Evolutionary conservation across 371 early-diverging fungal species (phyloP).

Genomic region (Encephalitozoon romaleae): DNA sequence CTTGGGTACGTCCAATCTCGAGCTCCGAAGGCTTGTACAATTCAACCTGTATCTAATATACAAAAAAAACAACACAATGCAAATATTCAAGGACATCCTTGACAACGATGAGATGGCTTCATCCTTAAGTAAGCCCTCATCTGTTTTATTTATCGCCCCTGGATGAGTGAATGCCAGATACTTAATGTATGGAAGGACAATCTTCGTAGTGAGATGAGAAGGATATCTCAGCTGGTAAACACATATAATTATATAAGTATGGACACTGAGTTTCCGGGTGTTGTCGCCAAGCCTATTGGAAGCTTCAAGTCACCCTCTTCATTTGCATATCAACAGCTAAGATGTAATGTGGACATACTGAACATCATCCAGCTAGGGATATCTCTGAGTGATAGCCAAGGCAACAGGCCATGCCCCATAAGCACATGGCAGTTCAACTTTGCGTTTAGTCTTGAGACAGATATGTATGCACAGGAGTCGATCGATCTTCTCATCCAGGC

Average conservation of each 20-base stretch:
- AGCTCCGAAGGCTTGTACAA: conserved; percentile 36
- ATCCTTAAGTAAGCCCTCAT: background rate
- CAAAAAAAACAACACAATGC: conserved; percentile 42
- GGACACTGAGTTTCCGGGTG: conserved; percentile 99
- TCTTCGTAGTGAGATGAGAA: conserved; percentile 81
- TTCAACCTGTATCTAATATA: conserved; percentile 50
- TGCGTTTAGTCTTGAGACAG: conserved; percentile 78
- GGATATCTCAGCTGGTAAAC: conserved; percentile 75
- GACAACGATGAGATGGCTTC: background rate
- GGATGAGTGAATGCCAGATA: conserved; percentile 34
- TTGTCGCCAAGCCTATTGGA: conserved; percentile 93
- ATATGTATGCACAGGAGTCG: conserved; percentile 98
- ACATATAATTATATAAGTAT: conserved; percentile 87
- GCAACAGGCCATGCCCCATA: conserved; percentile 72
- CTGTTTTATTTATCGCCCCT: background rate
- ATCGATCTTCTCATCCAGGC: conserved; percentile 87
- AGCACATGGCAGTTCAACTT: conserved; percentile 99
- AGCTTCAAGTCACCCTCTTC: conserved; percentile 64
- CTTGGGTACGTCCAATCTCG: conserved; percentile 4
- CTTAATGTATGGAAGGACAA: conserved; percentile 86
- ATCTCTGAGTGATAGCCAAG: conserved; percentile 81
- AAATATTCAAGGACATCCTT: background rate
- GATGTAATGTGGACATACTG: conserved; percentile 93
- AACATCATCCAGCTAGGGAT: conserved; percentile 96
- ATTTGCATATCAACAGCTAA: conserved; percentile 75